phyloP scores from a whole-genome alignment of 1,284 basidiomycete species.

The Kalmanozyma brasiliensis region DNA sequence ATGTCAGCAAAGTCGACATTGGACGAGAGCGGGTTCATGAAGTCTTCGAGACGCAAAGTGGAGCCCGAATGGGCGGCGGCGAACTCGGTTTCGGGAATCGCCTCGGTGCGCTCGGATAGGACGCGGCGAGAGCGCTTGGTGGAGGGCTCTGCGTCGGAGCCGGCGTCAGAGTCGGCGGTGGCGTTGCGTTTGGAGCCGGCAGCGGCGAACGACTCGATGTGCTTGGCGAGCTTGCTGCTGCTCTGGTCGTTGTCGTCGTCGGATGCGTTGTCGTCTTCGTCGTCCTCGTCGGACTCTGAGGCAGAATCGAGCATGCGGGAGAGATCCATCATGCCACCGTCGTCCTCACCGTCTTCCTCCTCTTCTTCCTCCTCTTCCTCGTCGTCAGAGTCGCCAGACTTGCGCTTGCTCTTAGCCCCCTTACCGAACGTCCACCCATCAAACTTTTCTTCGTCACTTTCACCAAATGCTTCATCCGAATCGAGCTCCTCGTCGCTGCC shows the following conservation, averaged over 20 bases:
- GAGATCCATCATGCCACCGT: slow-evolving; percentile 60
- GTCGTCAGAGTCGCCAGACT: slow-evolving; percentile 3
- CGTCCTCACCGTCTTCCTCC: slow-evolving; percentile 48
- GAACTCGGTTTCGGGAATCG: slow-evolving; percentile 75
- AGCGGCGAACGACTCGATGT: slow-evolving; percentile 40
- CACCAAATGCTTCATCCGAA: slow-evolving; percentile 65
- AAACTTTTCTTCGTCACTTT: slow-evolving; percentile 63
- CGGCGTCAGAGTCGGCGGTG: slow-evolving; percentile 17
- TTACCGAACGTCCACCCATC: slow-evolving; percentile 46
- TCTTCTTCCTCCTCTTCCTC: slow-evolving; percentile 32
- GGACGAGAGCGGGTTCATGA: slow-evolving; percentile 75
- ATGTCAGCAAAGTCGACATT: slow-evolving; percentile 52
- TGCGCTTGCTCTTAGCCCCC: slow-evolving; percentile 16
- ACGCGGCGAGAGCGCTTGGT: slow-evolving; percentile 73
- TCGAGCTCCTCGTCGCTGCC: slow-evolving; percentile 66
- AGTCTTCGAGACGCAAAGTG: slow-evolving; percentile 74
- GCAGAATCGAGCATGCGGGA: slow-evolving; percentile 61
- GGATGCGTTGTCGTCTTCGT: slow-evolving; percentile 20
- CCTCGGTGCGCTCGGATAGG: slow-evolving; percentile 78
- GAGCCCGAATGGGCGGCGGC: slow-evolving; percentile 52
- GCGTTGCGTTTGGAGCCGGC: slow-evolving; percentile 30
- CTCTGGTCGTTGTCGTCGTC: slow-evolving; percentile 46
- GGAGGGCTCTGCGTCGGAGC: slow-evolving; percentile 21
- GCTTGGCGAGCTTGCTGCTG: slow-evolving; percentile 35
- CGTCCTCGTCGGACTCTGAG: slow-evolving; percentile 27